These are phyloP conservation scores for Fonsecaea nubica DNA, from an alignment of 2,329 filamentous ascomycete genomes.

Conservation along the genomic window DNA sequence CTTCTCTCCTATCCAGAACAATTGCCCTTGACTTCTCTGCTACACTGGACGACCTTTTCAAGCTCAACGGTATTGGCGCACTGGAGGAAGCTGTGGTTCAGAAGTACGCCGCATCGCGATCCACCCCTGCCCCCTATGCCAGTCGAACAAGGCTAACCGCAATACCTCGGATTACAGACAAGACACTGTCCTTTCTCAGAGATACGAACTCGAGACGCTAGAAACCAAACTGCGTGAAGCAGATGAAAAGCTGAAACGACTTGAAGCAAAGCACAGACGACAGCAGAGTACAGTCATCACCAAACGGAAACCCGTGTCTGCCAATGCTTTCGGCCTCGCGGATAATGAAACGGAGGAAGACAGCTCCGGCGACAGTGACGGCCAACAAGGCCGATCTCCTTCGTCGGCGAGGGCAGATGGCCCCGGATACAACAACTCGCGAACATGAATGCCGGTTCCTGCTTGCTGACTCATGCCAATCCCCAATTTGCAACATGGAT, in stretches of 20 bases:
- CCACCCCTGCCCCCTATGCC: background rate
- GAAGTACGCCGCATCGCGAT: slow-evolving; percentile 65
- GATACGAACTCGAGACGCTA: slow-evolving; percentile 81
- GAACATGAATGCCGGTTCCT: slow-evolving; percentile 16
- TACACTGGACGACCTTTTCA: slow-evolving; percentile 87
- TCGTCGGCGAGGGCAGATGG: slow-evolving; percentile 11
- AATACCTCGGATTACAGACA: slow-evolving; percentile 63
- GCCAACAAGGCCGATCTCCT: slow-evolving; percentile 20
- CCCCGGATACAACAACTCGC: slow-evolving; percentile 14
- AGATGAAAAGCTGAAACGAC: slow-evolving; percentile 72
- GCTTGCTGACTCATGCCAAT: background rate
- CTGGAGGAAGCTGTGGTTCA: slow-evolving; percentile 77
- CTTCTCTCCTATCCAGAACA: slow-evolving; percentile 62
- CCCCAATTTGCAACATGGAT: background rate
- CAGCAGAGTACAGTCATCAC: slow-evolving; percentile 27
- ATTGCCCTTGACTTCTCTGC: slow-evolving; percentile 86
- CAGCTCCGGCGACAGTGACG: slow-evolving; percentile 36
- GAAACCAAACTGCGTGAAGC: slow-evolving; percentile 84
- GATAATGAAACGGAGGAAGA: slow-evolving; percentile 27
- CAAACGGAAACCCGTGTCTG: slow-evolving; percentile 22
- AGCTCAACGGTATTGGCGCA: slow-evolving; percentile 77
- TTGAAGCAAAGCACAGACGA: slow-evolving; percentile 36
- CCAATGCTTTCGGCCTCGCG: background rate
- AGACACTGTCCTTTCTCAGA: slow-evolving; percentile 74
- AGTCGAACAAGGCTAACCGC: background rate